Evolutionary conservation across 2,329 filamentous ascomycete species (phyloP), one percentile per base, ranked within the genome.

Genomic region (Aspergillus calidoustus): DNA sequence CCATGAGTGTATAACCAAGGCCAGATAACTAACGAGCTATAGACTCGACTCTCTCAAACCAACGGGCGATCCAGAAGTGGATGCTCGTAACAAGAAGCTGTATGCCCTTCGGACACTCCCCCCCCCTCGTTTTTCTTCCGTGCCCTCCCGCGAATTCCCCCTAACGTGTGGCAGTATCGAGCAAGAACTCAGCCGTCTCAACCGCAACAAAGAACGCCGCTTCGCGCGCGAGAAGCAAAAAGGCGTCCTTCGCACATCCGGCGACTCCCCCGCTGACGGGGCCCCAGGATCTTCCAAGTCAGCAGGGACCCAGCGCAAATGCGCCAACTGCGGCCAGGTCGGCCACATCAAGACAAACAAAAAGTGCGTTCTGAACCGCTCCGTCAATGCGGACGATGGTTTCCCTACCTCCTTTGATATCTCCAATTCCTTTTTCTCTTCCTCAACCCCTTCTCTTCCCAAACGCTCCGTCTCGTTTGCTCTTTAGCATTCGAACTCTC

Each of bases 311-410:
- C 83, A 85, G 59, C 86, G 96, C 71, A 98, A 98, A 81, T 99
- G 95, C 80, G 95, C 95, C 68, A 98, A 97, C 78, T 99, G 95
- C 80, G 95, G 95, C 54, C 91, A 95, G 77, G 91, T 96, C 58
- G 95, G 95, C 34, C 95, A 99, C 74, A 99, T 99, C 83, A 97
- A 97, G 80, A 98, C 94, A 52, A 98, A 98, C 83, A 96, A 97
- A 82, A 98, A 97, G 92, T 95, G 86, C 63, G 68, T 64, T 46
- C 31, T 51, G 30, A 54, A 55, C 38, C 38, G 51, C 25, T 19
- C 47, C 46, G 22, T 47, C 46, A 23, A 28, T 25, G 22, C 13
- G 28, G 57, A 44, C 41, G 30, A 47, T 44, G 47, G 44, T 46
- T 46, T 57, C 51, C 46, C 59, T 49, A 2, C 34, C n/a, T 55